These are phyloP conservation scores for Babesia bovis DNA, from an alignment of 169 alveolate genomes.

Conservation along the genomic window DNA sequence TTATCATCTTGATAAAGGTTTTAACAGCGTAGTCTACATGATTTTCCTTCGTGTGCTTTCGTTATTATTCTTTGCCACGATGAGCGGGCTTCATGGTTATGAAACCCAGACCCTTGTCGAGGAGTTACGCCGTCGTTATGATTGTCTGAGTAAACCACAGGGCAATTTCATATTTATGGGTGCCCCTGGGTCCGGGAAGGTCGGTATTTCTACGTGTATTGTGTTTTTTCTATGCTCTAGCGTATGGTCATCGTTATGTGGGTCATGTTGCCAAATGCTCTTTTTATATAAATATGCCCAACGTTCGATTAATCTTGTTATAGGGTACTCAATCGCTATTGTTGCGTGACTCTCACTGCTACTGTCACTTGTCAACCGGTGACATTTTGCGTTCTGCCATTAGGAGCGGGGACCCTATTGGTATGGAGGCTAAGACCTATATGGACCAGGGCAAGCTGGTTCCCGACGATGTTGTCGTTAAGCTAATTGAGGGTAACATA, in stretches of 20 bases:
- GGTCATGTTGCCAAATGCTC: neutral
- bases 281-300: neutral
- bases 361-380: constrained; percentile 79
- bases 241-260: neutral
- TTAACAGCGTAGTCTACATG: too few relatives aligned
- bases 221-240: neutral
- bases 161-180: constrained; percentile 77
- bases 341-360: constrained; percentile 72
- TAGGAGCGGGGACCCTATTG: constrained; percentile 43
- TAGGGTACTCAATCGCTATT: constrained; percentile 76
- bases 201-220: neutral
- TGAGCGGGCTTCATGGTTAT: constrained; percentile 65
- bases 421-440: constrained; percentile 81
- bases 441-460: constrained; percentile 91
- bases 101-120: constrained; percentile 70
- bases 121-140: constrained; percentile 72
- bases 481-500: constrained; percentile 84
- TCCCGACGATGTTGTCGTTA: constrained; percentile 87
- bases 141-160: constrained; percentile 75
- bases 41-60: neutral
- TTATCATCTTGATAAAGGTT: too few relatives aligned
- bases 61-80: constrained; percentile 2
- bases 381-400: constrained; percentile 62
- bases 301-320: neutral
- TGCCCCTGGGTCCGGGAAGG: constrained; percentile 84